Percentiles rank a stretch among this genome's conserved stretches.
Conservation (phyloP, 352 stramenopile species). For the Phytophthora cactorum region DNA sequence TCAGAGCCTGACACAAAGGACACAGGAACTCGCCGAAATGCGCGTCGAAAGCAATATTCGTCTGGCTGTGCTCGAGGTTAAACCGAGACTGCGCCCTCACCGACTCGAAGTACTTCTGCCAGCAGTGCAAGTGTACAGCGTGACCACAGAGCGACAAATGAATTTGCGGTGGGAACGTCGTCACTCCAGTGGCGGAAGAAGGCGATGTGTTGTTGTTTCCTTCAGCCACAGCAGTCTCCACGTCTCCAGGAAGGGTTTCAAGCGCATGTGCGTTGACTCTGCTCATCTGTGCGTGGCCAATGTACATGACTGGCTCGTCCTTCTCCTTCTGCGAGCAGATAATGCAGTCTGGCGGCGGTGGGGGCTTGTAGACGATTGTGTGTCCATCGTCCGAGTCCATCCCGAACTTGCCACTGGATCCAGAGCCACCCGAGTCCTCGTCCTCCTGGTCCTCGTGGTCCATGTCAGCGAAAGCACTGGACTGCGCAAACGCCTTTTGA, state of each 20-base stretch:
- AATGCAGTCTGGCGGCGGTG: constrained; percentile 78
- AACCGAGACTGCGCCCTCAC: constrained; percentile 74
- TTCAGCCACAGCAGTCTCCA: constrained; percentile 26
- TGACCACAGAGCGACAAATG: constrained; percentile 90
- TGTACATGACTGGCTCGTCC: constrained; percentile 87
- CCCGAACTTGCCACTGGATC: constrained; percentile 23
- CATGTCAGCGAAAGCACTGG: constrained; percentile 72
- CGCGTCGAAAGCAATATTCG: constrained; percentile 88
- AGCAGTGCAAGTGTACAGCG: constrained; percentile 90
- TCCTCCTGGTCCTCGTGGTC: constrained; percentile 70
- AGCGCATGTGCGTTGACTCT: constrained; percentile 57
- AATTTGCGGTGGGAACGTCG: constrained; percentile 64
- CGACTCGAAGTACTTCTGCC: constrained; percentile 90
- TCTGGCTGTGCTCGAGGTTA: constrained; percentile 76
- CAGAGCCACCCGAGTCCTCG: constrained; percentile 32
- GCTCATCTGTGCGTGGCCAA: constrained; percentile 81
- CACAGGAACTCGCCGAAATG: constrained; percentile 90
- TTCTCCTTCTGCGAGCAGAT: constrained; percentile 89
- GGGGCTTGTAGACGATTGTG: constrained; percentile 71
- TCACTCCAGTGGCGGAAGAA: constrained; percentile 6
- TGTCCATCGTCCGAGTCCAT: constrained; percentile 30
- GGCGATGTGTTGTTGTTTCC: constrained; percentile 19
- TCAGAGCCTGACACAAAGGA: constrained; percentile 90
- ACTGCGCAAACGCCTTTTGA: constrained; percentile 80
- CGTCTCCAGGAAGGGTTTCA: constrained; percentile 50